Evolutionary conservation across 2,329 filamentous ascomycete genomes (phyloP).

Genomic region (Cladorrhinum sp.): DNA sequence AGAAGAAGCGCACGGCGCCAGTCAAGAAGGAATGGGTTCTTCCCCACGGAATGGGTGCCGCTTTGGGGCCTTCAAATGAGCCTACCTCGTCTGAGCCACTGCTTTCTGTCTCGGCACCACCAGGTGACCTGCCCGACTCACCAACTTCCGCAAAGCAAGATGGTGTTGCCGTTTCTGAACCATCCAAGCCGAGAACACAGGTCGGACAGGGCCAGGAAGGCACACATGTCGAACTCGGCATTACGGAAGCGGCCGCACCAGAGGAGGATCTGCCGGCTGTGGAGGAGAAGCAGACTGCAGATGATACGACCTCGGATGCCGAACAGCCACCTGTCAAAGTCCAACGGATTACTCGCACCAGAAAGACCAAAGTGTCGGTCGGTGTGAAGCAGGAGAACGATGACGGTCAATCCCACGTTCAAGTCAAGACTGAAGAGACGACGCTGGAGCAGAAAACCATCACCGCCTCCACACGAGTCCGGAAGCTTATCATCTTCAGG

Average conservation of each 20-base stretch:
- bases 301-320: background rate
- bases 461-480: background rate
- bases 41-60: conserved; percentile 22
- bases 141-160: background rate
- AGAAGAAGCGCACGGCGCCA: conserved; percentile 9
- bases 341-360: background rate
- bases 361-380: background rate
- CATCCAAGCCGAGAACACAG: background rate
- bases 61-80: background rate
- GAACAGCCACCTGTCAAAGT: conserved; percentile 2
- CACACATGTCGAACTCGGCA: conserved; percentile 4
- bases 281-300: background rate
- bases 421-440: conserved; percentile 3
- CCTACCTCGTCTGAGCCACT: background rate
- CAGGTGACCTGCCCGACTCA: background rate
- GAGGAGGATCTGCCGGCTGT: background rate
- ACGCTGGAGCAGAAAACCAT: background rate
- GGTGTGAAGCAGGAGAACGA: background rate
- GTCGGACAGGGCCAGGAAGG: background rate
- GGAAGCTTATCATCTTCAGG: conserved; percentile 17
- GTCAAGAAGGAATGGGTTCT: conserved; percentile 15
- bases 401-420: background rate
- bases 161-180: background rate
- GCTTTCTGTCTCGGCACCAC: background rate
- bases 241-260: background rate